Base-by-base conservation (phyloP, 768 basidiomycete species). In the Lepiota brunneoincarnata region DNA sequence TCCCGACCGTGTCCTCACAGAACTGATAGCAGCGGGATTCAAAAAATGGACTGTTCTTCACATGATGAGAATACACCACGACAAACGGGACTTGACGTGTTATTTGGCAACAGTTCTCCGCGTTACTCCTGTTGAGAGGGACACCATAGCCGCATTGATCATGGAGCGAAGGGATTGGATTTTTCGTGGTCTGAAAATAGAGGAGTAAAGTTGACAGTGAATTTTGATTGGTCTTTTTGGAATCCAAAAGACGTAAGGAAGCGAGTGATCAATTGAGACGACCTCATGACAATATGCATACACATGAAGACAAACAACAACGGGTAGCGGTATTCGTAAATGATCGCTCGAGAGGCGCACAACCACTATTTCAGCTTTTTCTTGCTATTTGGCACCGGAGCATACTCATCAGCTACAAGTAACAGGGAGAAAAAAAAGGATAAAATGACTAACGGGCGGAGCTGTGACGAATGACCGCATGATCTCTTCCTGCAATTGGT, bases 401-500 rank as follows among this genome's bases (percentile, higher is more conserved):
- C 31, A 9, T 31, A 31, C n/a, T n/a, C 11, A 18, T 18, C n/a
- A 51, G n/a, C n/a, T 5, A 39, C 40, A 55, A 38, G 23, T 51
- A 58, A 44, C 34, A 10, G 24, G 2, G 3, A 2, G 12, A 20
- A 26, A 15, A 46, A 15, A 51, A 18, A 37, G 23, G 31, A 18
- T 18, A n/a, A 2, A 21, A 28, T 51, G 14, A 85, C 90, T 70
- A 60, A 93, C 91, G 91, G 91, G 72, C 91, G 87, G 77, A 95
- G 91, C 65, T 92, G 91, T 58, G 85, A 87, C 43, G 89, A 91
- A 73, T 91, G 91, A 17, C 93, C 93, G 67, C 94, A 96, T 56
- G 84, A 81, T 61, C 93, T 83, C 80, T 96, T 96, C 71, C 96
- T 82, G 87, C 97, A 98, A 85, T 99, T 98, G 78, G 95, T 98